A percentile compares a stretch with the other conserved stretches of the same genome.
phyloP scores from a whole-genome alignment of 495 filamentous ascomycete species.

The Penicillium canescens region DNA sequence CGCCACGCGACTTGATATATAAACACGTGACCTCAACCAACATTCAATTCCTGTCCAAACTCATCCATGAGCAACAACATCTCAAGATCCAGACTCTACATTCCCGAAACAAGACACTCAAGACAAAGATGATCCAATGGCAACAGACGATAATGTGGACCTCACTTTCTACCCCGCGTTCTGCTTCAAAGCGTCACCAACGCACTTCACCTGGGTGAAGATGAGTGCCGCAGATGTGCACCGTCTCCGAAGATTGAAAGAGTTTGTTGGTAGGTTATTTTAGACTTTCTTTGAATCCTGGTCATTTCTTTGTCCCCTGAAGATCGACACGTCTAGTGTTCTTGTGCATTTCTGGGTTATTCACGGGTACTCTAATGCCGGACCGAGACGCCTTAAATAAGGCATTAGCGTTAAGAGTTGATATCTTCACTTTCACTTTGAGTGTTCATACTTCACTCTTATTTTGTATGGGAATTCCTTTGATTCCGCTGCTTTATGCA shows the following conservation, averaged over 20 bases:
- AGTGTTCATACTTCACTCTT: not conserved
- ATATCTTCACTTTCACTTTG: not conserved
- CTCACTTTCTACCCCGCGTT: conserved; percentile 74
- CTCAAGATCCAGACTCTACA: not conserved
- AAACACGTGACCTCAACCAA: conserved; percentile 10
- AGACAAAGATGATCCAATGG: conserved; percentile 41
- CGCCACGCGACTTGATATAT: not conserved
- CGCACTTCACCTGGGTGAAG: conserved; percentile 80
- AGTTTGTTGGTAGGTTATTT: conserved; percentile 63
- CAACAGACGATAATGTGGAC: conserved; percentile 23
- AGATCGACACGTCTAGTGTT: not conserved
- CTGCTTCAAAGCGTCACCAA: conserved; percentile 82
- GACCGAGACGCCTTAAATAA: not conserved
- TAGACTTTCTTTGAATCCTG: not conserved
- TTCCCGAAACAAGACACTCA: not conserved
- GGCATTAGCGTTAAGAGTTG: not conserved
- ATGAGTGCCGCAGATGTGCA: conserved; percentile 70
- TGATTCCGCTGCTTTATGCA: no score
- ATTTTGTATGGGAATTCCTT: not conserved
- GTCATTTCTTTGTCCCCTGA: not conserved
- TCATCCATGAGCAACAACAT: not conserved
- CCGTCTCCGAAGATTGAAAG: conserved; percentile 52
- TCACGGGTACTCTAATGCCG: not conserved
- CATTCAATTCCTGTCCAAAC: not conserved
- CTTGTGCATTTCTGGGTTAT: not conserved